Evolutionary conservation across 768 basidiomycete species (phyloP).

Genomic region (Dendrothele bispora): DNA sequence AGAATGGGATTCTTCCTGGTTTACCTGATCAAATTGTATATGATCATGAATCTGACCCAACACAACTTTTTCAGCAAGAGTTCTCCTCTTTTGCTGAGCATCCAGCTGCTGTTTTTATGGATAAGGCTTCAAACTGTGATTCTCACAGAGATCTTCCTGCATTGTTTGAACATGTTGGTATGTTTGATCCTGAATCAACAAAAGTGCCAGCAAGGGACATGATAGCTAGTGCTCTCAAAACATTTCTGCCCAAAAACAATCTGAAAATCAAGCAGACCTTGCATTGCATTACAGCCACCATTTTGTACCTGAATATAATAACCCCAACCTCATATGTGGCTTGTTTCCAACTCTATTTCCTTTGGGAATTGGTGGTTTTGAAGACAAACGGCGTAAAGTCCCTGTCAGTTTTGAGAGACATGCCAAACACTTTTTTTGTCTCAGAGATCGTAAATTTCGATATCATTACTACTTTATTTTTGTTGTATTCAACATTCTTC

Average conservation of each 20-base stretch:
- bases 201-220: background rate
- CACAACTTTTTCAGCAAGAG: background rate
- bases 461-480: background rate
- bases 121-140: too few species aligned
- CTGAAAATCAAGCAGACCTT: conserved; percentile 5
- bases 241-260: too few species aligned
- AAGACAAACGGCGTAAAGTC: conserved; percentile 3
- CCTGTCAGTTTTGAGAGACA: background rate
- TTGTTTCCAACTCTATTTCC: background rate
- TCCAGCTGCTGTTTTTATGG: background rate
- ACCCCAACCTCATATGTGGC: too few species aligned
- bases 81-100: background rate
- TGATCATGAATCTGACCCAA: background rate
- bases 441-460: too few species aligned
- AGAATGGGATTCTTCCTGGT: background rate
- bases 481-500: background rate
- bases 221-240: background rate
- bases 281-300: conserved; percentile 10
- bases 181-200: background rate
- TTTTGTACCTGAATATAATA: conserved; percentile 4
- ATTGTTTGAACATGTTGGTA: background rate
- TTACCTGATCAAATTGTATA: background rate
- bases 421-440: background rate
- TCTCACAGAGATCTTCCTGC: background rate
- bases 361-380: conserved; percentile 11